Evolutionary conservation across 2,329 filamentous ascomycete genomes (phyloP).

Genomic region (Microdochium trichocladiopsis): DNA sequence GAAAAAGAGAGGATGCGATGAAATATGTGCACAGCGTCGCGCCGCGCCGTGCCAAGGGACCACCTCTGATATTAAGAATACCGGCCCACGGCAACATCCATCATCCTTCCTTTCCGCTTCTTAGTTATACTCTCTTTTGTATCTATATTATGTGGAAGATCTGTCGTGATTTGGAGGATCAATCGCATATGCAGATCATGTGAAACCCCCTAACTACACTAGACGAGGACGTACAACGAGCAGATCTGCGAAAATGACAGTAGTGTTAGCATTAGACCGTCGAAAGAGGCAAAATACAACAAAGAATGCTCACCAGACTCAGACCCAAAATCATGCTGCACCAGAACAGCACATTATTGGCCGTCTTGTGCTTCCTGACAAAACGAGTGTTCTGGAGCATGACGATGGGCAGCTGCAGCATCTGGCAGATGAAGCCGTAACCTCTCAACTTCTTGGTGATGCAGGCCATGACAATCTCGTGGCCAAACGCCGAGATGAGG

Average conservation of each 20-base stretch:
- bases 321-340: conserved; percentile 83
- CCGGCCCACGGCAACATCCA: no score
- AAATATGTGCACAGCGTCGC: no score
- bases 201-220: not conserved
- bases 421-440: conserved; percentile 91
- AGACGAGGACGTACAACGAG: not conserved
- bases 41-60: no score
- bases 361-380: conserved; percentile 65
- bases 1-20: no score
- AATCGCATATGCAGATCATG: not conserved
- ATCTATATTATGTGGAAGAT: no score
- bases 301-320: conserved; percentile 57
- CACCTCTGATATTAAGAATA: no score
- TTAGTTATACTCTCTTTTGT: no score
- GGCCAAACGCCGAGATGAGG: conserved; percentile 78
- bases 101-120: no score
- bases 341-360: conserved; percentile 92
- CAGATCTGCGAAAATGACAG: conserved; percentile 1
- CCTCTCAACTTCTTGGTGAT: conserved; percentile 95
- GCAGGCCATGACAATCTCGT: conserved; percentile 95
- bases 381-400: conserved; percentile 75
- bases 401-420: conserved; percentile 95
- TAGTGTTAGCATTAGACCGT: not conserved
- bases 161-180: no score
- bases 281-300: not conserved